These are phyloP conservation scores for Pseudogymnoascus sp. DNA, from an alignment of 2,329 filamentous ascomycete species.

Conservation along the genomic window DNA sequence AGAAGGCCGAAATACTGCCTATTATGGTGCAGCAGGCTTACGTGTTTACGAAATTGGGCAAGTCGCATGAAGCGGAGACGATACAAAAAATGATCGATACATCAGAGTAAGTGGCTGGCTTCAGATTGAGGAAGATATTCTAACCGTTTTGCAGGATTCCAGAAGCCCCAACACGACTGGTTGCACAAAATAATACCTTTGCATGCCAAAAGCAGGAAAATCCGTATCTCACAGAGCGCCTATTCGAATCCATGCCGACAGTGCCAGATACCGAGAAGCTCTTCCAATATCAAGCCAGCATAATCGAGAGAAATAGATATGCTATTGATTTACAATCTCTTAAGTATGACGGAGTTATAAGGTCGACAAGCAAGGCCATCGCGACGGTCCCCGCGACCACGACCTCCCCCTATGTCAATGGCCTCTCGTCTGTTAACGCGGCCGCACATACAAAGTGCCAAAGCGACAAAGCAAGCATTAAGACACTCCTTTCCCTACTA, in stretches of 20 bases:
- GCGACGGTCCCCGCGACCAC: conserved; percentile 42
- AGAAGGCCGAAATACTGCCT: conserved; percentile 64
- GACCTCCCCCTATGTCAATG: conserved; percentile 44
- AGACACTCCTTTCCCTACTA: conserved; percentile 60
- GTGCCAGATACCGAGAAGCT: conserved; percentile 54
- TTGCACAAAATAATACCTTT: conserved; percentile 60
- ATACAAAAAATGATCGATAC: conserved; percentile 57
- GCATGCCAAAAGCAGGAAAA: conserved; percentile 46
- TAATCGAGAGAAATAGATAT: conserved; percentile 56
- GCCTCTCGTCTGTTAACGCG: conserved; percentile 60
- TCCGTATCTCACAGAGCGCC: conserved; percentile 60
- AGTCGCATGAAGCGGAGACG: conserved; percentile 56
- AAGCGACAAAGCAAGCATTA: conserved; percentile 61
- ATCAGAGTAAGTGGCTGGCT: conserved; percentile 45
- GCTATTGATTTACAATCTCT: conserved; percentile 59
- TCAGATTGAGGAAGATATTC: conserved; percentile 15
- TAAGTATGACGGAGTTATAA: conserved; percentile 58
- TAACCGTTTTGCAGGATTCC: conserved; percentile 47
- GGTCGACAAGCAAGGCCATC: conserved; percentile 39
- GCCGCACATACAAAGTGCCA: conserved; percentile 63
- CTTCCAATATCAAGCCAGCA: conserved; percentile 63
- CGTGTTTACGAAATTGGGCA: conserved; percentile 60
- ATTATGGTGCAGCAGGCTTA: conserved; percentile 73
- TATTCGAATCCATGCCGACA: conserved; percentile 49
- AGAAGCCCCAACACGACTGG: conserved; percentile 59